Evolutionary conservation across 1,139 yeast species (phyloP).

Genomic region (Sugiyamaella japonica): DNA sequence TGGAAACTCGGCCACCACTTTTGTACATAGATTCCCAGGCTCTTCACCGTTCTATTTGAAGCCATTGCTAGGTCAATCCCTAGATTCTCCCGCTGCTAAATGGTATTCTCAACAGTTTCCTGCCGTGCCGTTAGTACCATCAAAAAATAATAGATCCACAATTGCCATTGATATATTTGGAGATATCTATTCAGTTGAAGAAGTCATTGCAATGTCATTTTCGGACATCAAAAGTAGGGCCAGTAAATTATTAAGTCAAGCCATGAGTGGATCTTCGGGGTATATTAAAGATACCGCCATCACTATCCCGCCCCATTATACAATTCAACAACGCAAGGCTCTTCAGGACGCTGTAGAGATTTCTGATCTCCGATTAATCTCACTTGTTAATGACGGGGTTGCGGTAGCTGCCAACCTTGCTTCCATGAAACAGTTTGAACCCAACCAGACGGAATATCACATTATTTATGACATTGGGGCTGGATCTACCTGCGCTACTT

Average conservation of each 20-base stretch:
- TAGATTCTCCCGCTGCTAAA: constrained; percentile 47
- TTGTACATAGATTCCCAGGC: constrained; percentile 73
- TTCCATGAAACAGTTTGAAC: constrained; percentile 46
- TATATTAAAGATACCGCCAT: constrained; percentile 65
- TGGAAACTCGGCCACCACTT: constrained; percentile 73
- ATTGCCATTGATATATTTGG: constrained; percentile 51
- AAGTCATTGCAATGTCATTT: constrained; percentile 79
- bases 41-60: constrained; percentile 69
- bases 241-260: constrained; percentile 45
- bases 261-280: constrained; percentile 38
- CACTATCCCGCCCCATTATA: constrained; percentile 74
- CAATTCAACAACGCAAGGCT: constrained; percentile 66
- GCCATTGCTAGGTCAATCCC: constrained; percentile 64
- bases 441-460: constrained; percentile 52
- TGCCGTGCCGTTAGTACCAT: constrained; percentile 56
- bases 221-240: constrained; percentile 69
- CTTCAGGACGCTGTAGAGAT: constrained; percentile 69
- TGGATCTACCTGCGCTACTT: constrained; percentile 83
- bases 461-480: constrained; percentile 91
- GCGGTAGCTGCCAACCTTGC: constrained; percentile 84
- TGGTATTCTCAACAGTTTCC: constrained; percentile 57
- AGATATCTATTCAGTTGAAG: constrained; percentile 64
- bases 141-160: constrained; percentile 46
- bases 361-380: constrained; percentile 65
- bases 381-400: constrained; percentile 83